These are phyloP conservation scores for Dendrobium nobile DNA, from an alignment of 106 monocot species.

Conservation along the genomic window DNA sequence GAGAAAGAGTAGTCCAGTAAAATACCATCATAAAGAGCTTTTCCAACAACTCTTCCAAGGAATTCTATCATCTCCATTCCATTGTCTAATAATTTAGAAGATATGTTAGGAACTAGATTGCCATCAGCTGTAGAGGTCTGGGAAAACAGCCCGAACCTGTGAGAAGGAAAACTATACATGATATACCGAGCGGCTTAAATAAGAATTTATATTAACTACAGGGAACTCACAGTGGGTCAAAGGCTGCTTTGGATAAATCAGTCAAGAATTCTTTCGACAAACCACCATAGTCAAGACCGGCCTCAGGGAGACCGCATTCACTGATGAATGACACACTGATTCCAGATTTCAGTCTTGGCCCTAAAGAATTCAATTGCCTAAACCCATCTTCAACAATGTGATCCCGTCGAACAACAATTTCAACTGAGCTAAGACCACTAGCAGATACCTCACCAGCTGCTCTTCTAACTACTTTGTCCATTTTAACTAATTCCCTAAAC, in stretches of 20 bases:
- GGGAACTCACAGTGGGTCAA: constrained; percentile 62
- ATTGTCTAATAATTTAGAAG: constrained; percentile 59
- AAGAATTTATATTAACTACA: neutral
- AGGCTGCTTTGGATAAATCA: constrained; percentile 72
- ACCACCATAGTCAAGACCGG: constrained; percentile 92
- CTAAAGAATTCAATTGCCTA: constrained; percentile 67
- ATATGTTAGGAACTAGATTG: constrained; percentile 63
- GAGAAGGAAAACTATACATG: constrained; percentile 5
- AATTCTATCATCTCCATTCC: constrained; percentile 93
- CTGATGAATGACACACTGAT: constrained; percentile 87
- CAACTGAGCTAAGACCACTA: constrained; percentile 41
- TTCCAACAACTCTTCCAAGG: constrained; percentile 86
- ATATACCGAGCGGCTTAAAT: neutral
- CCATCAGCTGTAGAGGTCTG: constrained; percentile 66
- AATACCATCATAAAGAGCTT: constrained; percentile 97
- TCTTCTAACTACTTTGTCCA: constrained; percentile 70
- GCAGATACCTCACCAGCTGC: constrained; percentile 52
- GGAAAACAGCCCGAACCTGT: constrained; percentile 69
- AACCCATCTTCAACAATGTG: constrained; percentile 91
- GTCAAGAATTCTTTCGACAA: constrained; percentile 95
- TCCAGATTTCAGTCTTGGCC: constrained; percentile 64
- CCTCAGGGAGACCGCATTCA: constrained; percentile 89
- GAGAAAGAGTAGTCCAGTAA: constrained; percentile 89
- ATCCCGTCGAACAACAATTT: constrained; percentile 71
- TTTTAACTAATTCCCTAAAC: constrained; percentile 83